A percentile compares a stretch with the other conserved stretches of the same genome.
Evolutionary conservation across 2,329 filamentous ascomycete species (phyloP).

Genomic region (Setomelanomma holmii): DNA sequence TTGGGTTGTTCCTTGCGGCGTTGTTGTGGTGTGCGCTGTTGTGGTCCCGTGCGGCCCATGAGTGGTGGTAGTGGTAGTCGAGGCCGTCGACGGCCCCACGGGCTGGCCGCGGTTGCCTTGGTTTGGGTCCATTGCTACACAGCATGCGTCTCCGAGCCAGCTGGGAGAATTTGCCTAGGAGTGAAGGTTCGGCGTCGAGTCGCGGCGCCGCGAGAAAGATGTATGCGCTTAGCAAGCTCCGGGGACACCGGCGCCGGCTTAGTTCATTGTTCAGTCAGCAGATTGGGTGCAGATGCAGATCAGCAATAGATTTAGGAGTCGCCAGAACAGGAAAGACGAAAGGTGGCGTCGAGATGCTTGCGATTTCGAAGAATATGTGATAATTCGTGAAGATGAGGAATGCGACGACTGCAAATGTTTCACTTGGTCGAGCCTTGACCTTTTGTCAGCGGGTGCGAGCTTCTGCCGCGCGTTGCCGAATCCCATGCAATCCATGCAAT

Average conservation of each 20-base stretch:
- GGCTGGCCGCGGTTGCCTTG: conserved; percentile 13
- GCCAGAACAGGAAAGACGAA: conserved; percentile 7
- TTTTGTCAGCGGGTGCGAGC: conserved; percentile 1
- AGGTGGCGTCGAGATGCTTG: conserved; percentile 5
- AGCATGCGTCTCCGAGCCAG: conserved; percentile 3
- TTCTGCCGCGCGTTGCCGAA: conserved; percentile 1
- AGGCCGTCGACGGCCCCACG: conserved; percentile 22
- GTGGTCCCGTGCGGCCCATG: conserved; percentile 38
- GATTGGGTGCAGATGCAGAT: conserved; percentile 1
- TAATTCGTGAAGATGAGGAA: background rate
- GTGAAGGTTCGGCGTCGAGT: background rate
- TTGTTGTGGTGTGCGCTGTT: conserved; percentile 31
- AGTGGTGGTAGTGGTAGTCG: conserved; percentile 34
- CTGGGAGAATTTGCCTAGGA: conserved; percentile 2
- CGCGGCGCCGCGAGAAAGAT: conserved; percentile 15
- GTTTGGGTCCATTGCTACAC: conserved; percentile 19
- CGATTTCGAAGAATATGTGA: conserved; percentile 1
- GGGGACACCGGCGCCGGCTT: conserved; percentile 20
- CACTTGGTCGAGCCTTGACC: background rate
- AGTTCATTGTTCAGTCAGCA: conserved; percentile 27
- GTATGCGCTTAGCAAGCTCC: conserved; percentile 20
- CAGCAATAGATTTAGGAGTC: conserved; percentile 7
- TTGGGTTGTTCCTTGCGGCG: conserved; percentile 22
- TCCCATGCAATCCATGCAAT: background rate
- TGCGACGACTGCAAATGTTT: background rate